Base-by-base conservation (phyloP, 1,139 yeast species). In the Sugiyamaella japonica region DNA sequence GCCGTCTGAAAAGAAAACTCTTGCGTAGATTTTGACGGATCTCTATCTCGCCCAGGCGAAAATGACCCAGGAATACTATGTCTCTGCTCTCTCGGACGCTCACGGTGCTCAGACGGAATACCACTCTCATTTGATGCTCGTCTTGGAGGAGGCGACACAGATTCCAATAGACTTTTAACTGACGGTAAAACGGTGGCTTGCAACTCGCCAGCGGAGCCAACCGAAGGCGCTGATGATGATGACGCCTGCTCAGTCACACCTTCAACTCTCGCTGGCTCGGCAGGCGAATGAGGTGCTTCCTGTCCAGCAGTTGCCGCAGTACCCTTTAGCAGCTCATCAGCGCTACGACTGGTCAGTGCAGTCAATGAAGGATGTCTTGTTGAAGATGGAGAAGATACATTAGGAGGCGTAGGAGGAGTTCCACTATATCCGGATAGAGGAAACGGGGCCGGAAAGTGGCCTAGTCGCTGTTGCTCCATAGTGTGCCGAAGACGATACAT, bases 401-500 rank as follows among this genome's bases (percentile, higher is more conserved):
- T 20, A 6, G 50, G 38, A 2, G 54, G 54, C 7, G 49, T 46
- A 29, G 54, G 54, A n/a, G 50, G 48, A 20, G 54, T 29, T 12
- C 46, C 12, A n/a, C 23, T 37, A 29, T 20, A 20, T 20, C 25
- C 25, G 25, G 25, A 38, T n/a, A 13, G 36, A n/a, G 10, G 47
- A 9, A n/a, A 44, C 28, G n/a, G 50, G 9, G 48, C 50, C 2
- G 50, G 51, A 16, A 45, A 44, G 9, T 44, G 32, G 9, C 31
- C 39, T 17, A 17, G 31, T 32, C 48, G 7, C 12, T 17, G 50
- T 10, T 43, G 34, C 4, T 20, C 36, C 7, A 13, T 46, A 28
- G 50, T 28, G 40, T 50, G 50, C 12, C 54, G 23, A n/a, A 45
- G 37, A 9, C 41, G 54, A 39, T 52, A 52, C 32, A 52, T 28